Evolutionary conservation across 305 asterid species (phyloP).

Genomic region (Stenogyne calaminthoides): DNA sequence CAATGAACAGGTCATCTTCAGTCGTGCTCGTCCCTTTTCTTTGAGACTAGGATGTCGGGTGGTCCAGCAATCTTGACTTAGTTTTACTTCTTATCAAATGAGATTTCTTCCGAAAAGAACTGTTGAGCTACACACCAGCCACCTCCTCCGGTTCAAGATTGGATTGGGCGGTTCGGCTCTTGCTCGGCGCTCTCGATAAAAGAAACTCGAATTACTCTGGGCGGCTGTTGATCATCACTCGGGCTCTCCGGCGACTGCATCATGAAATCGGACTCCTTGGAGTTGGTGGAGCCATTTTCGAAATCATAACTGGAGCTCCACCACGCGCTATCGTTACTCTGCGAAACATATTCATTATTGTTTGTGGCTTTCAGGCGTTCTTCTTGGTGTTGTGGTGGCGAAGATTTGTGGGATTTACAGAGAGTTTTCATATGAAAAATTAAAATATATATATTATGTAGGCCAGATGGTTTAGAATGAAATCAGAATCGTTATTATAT

Average conservation of each 20-base stretch:
- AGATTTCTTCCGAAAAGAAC: conserved; percentile 51
- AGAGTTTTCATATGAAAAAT: conserved; percentile 43
- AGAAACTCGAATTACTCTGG: conserved; percentile 60
- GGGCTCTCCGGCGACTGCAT: conserved; percentile 40
- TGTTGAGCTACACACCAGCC: too few species aligned
- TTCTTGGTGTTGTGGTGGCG: background rate
- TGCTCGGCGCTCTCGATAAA: conserved; percentile 23
- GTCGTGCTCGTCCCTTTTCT: conserved; percentile 37
- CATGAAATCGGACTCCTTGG: conserved; percentile 45
- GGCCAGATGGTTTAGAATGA: too few species aligned
- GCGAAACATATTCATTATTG: too few species aligned
- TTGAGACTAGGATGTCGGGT: conserved; percentile 39
- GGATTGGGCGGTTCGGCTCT: conserved; percentile 18
- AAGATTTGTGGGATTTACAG: conserved; percentile 18
- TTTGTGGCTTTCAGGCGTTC: too few species aligned
- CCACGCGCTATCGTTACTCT: too few species aligned
- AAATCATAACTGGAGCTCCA: too few species aligned
- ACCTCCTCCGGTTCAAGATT: conserved; percentile 53
- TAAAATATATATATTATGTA: too few species aligned
- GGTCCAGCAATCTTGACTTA: conserved; percentile 49
- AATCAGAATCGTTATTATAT: too few species aligned
- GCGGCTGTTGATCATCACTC: background rate
- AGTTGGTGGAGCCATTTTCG: too few species aligned
- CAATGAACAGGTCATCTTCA: conserved; percentile 80
- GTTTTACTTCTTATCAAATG: conserved; percentile 37